Conservation (phyloP, 805 yeast species). For the Wickerhamiella qilinensis region DNA sequence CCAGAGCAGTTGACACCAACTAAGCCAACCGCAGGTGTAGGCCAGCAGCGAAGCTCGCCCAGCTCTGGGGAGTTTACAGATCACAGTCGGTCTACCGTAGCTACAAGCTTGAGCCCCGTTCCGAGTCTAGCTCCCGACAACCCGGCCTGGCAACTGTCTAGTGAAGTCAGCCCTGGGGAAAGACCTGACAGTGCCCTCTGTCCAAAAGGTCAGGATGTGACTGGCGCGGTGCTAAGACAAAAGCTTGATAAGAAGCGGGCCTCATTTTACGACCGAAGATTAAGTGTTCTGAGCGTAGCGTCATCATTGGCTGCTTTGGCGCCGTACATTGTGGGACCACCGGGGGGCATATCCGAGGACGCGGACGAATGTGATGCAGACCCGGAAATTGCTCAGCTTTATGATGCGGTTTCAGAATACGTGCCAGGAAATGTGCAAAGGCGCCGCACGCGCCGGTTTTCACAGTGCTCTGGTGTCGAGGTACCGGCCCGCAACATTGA, state of each 20-base stretch:
- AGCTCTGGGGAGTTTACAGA: neutral
- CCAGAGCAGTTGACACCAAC: too few relatives aligned
- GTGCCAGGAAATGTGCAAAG: neutral
- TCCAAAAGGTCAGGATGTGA: too few relatives aligned
- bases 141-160: neutral
- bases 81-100: neutral
- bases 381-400: neutral
- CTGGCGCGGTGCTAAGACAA: neutral
- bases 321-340: conserved; percentile 5
- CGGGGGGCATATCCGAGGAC: neutral
- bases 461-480: neutral
- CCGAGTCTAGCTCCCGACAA: neutral
- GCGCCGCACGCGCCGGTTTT: neutral
- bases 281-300: conserved; percentile 11
- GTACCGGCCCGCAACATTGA: conserved; percentile 1
- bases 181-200: too few relatives aligned
- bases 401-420: neutral
- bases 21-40: too few relatives aligned
- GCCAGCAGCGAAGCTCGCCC: neutral
- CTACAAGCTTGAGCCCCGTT: neutral
- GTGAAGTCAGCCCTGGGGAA: neutral
- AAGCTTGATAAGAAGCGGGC: neutral
- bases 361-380: neutral
- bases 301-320: conserved; percentile 11
- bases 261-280: conserved; percentile 4